These are phyloP conservation scores for Cajanus cajan DNA, from an alignment of 306 rosid species.

Conservation along the genomic window DNA sequence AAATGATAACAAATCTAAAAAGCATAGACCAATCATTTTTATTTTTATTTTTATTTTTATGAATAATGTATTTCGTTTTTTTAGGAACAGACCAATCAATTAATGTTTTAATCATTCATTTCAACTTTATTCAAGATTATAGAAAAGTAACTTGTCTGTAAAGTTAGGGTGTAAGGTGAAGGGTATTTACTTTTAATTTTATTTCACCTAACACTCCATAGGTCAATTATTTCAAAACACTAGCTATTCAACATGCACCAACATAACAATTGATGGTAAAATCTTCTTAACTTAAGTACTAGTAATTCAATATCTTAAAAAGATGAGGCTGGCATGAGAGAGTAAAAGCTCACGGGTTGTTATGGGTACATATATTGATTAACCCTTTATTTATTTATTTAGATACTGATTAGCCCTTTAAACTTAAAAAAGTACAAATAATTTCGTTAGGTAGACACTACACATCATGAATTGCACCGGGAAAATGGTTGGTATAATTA, in stretches of 20 bases:
- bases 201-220: neutral
- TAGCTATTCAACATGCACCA: neutral
- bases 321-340: neutral
- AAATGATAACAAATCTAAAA: too few species aligned
- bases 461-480: slow-evolving; percentile 9
- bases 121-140: neutral
- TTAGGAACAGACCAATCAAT: neutral
- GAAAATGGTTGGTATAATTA: slow-evolving; percentile 19
- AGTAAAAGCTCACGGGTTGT: neutral
- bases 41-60: too few species aligned
- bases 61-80: too few species aligned
- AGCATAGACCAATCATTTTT: too few species aligned
- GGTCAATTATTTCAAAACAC: neutral
- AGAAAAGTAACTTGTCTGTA: neutral
- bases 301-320: neutral
- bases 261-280: neutral
- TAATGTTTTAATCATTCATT: neutral
- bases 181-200: neutral
- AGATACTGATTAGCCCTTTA: too few species aligned
- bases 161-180: neutral
- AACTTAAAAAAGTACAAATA: neutral
- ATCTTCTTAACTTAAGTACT: too few species aligned
- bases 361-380: neutral
- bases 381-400: too few species aligned
- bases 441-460: slow-evolving; percentile 5